Evolutionary conservation across 768 basidiomycete genomes (phyloP).

Genomic region (Lactifluus volemus): DNA sequence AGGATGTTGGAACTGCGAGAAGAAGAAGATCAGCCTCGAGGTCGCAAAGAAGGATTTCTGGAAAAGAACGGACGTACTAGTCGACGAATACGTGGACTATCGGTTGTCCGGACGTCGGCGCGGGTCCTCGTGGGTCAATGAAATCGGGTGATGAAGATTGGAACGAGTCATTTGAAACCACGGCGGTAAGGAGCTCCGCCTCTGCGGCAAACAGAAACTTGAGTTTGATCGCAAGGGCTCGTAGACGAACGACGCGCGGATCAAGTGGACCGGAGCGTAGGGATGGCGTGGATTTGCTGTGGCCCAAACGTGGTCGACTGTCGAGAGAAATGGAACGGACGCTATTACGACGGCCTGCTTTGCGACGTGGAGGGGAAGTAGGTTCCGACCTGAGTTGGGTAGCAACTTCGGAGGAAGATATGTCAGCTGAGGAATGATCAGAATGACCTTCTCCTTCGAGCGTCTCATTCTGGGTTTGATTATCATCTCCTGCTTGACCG

Average conservation of each 20-base stretch:
- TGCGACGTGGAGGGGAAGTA: constrained; percentile 18
- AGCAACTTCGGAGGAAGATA: constrained; percentile 23
- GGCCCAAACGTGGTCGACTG: constrained; percentile 29
- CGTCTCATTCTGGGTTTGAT: constrained; percentile 13
- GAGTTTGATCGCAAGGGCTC: constrained; percentile 48
- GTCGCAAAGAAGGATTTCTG: constrained; percentile 1
- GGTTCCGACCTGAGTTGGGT: constrained; percentile 25
- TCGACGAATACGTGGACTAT: constrained; percentile 43
- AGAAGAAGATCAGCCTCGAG: neutral
- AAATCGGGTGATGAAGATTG: constrained; percentile 24
- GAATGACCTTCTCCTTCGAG: constrained; percentile 22
- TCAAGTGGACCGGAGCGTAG: constrained; percentile 37
- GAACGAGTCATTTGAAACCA: constrained; percentile 25
- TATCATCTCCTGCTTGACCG: neutral
- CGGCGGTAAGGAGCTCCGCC: constrained; percentile 23
- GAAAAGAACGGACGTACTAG: constrained; percentile 35
- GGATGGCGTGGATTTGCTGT: constrained; percentile 40
- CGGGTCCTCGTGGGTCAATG: constrained; percentile 32
- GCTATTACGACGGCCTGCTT: constrained; percentile 3
- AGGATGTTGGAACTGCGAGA: constrained; percentile 72
- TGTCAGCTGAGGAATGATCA: constrained; percentile 23
- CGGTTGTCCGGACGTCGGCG: constrained; percentile 26
- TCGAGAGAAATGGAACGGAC: constrained; percentile 19
- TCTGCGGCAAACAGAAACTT: constrained; percentile 51
- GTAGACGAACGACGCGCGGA: constrained; percentile 40